phyloP scores from a whole-genome alignment of 306 rosid species.

The Gleditsia sinensis region DNA sequence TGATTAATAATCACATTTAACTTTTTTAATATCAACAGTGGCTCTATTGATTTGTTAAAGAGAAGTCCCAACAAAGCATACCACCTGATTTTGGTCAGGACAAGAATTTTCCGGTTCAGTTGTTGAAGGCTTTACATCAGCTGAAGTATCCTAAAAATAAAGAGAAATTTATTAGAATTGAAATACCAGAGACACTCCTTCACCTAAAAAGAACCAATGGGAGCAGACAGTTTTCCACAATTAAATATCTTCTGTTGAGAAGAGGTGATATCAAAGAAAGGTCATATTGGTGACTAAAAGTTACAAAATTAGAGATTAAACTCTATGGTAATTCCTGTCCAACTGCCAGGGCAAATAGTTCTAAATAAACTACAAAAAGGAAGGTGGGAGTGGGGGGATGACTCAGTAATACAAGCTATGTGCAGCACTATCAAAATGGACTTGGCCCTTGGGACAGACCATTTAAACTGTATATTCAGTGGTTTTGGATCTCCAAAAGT shows the following conservation, averaged over 20 bases:
- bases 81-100: slow-evolving; percentile 43
- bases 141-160: slow-evolving; percentile 53
- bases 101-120: slow-evolving; percentile 47
- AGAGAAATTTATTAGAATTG: slow-evolving; percentile 35
- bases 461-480: too few species aligned
- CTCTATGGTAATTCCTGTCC: neutral
- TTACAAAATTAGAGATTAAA: neutral
- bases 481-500: too few species aligned
- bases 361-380: neutral
- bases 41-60: neutral
- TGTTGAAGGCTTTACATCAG: slow-evolving; percentile 56
- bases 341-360: neutral
- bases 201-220: neutral
- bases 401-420: neutral
- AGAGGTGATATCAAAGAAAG: slow-evolving; percentile 19
- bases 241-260: slow-evolving; percentile 16
- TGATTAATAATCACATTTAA: neutral
- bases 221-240: neutral
- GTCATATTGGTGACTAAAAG: slow-evolving; percentile 13
- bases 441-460: too few species aligned
- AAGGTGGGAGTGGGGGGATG: neutral
- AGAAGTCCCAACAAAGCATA: slow-evolving; percentile 25
- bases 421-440: too few species aligned
- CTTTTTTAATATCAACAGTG: neutral
- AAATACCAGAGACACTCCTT: neutral